Conservation (phyloP, 768 basidiomycete species). For the Boletus sp. region DNA sequence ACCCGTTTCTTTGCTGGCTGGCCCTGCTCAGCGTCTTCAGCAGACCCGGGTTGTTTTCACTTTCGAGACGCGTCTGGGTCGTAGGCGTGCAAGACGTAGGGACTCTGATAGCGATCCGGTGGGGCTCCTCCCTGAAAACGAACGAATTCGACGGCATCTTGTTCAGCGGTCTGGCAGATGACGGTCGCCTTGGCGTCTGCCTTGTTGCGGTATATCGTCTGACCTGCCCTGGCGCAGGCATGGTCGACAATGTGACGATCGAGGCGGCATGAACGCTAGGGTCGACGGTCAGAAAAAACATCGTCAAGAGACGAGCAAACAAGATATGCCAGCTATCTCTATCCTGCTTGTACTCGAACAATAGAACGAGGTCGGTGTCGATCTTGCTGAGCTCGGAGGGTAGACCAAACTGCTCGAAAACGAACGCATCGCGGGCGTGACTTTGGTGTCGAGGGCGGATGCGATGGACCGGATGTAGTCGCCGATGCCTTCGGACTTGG, state of each 20-base stretch:
- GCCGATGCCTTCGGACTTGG: slow-evolving; percentile 62
- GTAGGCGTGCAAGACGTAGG: slow-evolving; percentile 31
- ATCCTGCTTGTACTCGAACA: slow-evolving; percentile 43
- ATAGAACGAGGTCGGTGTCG: slow-evolving; percentile 36
- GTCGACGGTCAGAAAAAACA: neutral
- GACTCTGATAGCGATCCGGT: slow-evolving; percentile 41
- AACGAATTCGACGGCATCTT: slow-evolving; percentile 59
- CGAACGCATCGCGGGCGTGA: slow-evolving; percentile 45
- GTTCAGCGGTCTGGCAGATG: slow-evolving; percentile 48
- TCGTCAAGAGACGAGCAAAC: neutral
- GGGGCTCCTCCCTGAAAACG: slow-evolving; percentile 48
- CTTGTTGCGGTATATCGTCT: slow-evolving; percentile 56
- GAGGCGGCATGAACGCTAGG: slow-evolving; percentile 55
- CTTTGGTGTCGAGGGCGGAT: slow-evolving; percentile 41
- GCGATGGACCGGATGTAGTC: slow-evolving; percentile 50
- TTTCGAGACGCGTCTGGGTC: slow-evolving; percentile 32
- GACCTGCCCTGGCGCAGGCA: slow-evolving; percentile 33
- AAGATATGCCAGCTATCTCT: slow-evolving; percentile 45
- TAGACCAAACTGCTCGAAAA: slow-evolving; percentile 46
- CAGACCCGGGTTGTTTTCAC: slow-evolving; percentile 34
- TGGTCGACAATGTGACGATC: slow-evolving; percentile 38
- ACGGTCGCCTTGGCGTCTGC: slow-evolving; percentile 63
- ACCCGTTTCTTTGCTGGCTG: slow-evolving; percentile 23
- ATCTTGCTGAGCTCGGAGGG: slow-evolving; percentile 48
- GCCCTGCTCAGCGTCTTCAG: slow-evolving; percentile 13